phyloP scores from a whole-genome alignment of 2,329 filamentous ascomycete species.

The Colletotrichum coccodes region DNA sequence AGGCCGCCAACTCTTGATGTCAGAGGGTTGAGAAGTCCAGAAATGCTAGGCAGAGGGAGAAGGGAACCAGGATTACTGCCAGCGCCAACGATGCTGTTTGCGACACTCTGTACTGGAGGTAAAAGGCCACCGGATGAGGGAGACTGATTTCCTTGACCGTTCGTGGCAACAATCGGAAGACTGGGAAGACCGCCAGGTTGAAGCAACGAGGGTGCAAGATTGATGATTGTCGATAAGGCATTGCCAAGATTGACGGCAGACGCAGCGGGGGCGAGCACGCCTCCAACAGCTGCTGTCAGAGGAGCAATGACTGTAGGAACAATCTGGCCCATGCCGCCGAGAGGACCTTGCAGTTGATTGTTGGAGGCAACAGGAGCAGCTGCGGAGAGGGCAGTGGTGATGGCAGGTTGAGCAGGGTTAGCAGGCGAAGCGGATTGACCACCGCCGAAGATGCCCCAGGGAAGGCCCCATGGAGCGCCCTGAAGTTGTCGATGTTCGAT shows the following conservation, averaged over 20 bases:
- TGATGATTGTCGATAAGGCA: neutral
- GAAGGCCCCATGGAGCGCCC: conserved; percentile 11
- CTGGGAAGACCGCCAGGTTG: neutral
- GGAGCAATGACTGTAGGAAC: neutral
- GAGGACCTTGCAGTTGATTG: neutral
- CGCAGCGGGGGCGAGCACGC: neutral
- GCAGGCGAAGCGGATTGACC: neutral
- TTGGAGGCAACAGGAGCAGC: neutral
- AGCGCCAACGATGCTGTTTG: neutral
- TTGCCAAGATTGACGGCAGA: neutral
- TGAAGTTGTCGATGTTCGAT: conserved; percentile 16
- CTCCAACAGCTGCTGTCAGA: neutral
- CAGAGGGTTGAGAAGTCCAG: neutral
- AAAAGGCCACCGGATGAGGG: neutral
- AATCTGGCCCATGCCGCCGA: neutral
- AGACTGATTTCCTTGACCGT: neutral
- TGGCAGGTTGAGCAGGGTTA: neutral
- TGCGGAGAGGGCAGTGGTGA: conserved; percentile 5
- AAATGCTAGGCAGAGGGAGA: neutral
- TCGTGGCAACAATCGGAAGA: neutral
- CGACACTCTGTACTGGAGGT: neutral
- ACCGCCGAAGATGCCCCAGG: conserved; percentile 10
- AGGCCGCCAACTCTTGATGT: neutral
- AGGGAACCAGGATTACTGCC: neutral
- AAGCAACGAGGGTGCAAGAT: neutral